Conservation (phyloP, 2,329 filamentous ascomycete genomes). For the Colletotrichum navitas region DNA sequence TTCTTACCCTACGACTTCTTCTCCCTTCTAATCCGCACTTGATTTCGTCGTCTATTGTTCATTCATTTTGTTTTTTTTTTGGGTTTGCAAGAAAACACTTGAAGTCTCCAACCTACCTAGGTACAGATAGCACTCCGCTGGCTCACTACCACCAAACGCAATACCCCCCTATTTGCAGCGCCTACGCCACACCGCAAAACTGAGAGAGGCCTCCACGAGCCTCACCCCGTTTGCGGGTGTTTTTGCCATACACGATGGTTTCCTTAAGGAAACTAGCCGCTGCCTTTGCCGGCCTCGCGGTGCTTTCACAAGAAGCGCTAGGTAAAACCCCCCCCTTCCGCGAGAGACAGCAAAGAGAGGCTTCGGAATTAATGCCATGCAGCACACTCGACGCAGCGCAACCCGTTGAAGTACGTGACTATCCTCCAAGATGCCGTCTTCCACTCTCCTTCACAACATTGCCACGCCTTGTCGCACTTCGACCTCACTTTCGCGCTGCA, state of each 20-base stretch:
- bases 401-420: conserved; percentile 81
- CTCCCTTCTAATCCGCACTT: conserved; percentile 16
- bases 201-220: conserved; percentile 29
- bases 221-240: conserved; percentile 40
- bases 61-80: conserved; percentile 1
- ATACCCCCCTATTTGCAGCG: conserved; percentile 25
- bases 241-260: conserved; percentile 49
- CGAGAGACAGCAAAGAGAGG: neutral
- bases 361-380: conserved; percentile 5
- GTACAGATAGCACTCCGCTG: neutral
- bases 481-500: conserved; percentile 85
- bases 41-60: conserved; percentile 15
- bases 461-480: conserved; percentile 86
- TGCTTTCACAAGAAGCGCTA: conserved; percentile 49
- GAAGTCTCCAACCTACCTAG: neutral
- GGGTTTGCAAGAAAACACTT: neutral
- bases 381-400: conserved; percentile 80
- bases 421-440: conserved; percentile 81
- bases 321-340: conserved; percentile 43
- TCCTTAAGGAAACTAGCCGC: conserved; percentile 50
- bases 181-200: conserved; percentile 14
- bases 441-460: conserved; percentile 80
- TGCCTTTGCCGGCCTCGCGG: conserved; percentile 49
- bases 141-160: conserved; percentile 2
- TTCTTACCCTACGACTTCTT: conserved; percentile 32